Percentiles rank a stretch among this genome's conserved stretches.
These are phyloP conservation scores for Claviceps pazoutovae DNA, from an alignment of 2,329 filamentous ascomycete species.

Conservation along the genomic window DNA sequence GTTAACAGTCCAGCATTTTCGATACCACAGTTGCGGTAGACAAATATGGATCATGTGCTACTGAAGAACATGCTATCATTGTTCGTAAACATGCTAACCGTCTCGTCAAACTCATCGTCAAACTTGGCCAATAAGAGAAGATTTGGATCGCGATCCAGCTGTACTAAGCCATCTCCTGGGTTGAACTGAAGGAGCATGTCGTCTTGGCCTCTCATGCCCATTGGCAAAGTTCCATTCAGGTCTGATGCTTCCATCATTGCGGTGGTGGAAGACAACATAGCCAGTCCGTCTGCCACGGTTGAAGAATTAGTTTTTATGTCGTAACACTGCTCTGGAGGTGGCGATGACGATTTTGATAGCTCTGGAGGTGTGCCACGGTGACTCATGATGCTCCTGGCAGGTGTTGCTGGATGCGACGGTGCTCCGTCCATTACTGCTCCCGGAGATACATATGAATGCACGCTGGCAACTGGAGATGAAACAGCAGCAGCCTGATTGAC, in stretches of 20 bases:
- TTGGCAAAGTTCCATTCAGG: slow-evolving; percentile 20
- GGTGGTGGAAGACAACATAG: slow-evolving; percentile 15
- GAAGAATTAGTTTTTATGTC: slow-evolving; percentile 28
- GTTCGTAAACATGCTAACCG: slow-evolving; percentile 36
- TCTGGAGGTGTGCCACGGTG: slow-evolving; percentile 45
- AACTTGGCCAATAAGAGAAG: slow-evolving; percentile 40
- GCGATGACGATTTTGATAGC: slow-evolving; percentile 47
- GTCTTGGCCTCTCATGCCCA: slow-evolving; percentile 24
- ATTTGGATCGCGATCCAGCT: slow-evolving; percentile 30
- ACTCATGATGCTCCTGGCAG: slow-evolving; percentile 36
- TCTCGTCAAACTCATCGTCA: slow-evolving; percentile 36
- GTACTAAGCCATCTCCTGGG: slow-evolving; percentile 27
- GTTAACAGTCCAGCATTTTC: slow-evolving; percentile 2
- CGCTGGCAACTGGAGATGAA: slow-evolving; percentile 27
- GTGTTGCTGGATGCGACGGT: slow-evolving; percentile 28
- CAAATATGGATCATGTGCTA: slow-evolving; percentile 13
- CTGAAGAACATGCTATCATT: slow-evolving; percentile 40
- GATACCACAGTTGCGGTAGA: slow-evolving; percentile 3
- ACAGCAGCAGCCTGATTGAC: slow-evolving; percentile 19
- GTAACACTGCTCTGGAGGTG: slow-evolving; percentile 35
- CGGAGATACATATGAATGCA: slow-evolving; percentile 33
- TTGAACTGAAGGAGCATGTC: slow-evolving; percentile 31
- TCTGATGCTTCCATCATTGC: slow-evolving; percentile 19
- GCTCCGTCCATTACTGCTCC: slow-evolving; percentile 26
- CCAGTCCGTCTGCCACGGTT: slow-evolving; percentile 17